Percentiles rank a stretch among this genome's conserved stretches.
Evolutionary conservation across 1,284 basidiomycete genomes (phyloP).

Genomic region (Ceratobasidium papillatum): DNA sequence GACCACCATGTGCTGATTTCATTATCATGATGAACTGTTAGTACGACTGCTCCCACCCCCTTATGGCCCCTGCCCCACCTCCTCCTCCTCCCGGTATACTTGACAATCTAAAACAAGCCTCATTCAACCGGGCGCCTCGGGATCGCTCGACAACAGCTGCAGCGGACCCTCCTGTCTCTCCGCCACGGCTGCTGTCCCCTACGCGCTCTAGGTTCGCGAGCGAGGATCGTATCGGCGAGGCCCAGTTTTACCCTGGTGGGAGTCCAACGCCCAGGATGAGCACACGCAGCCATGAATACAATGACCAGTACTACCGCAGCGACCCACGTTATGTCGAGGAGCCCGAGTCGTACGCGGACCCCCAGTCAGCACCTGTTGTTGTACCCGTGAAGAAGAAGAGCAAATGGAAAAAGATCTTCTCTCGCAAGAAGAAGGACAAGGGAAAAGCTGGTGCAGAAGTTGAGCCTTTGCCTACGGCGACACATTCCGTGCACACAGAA

Average conservation of each 20-base stretch:
- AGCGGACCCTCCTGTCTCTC: neutral
- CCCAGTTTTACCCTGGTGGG: conserved; percentile 20
- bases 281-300: neutral
- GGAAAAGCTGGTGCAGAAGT: neutral
- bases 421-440: conserved; percentile 26
- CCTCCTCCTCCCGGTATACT: conserved; percentile 20
- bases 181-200: neutral
- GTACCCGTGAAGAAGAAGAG: conserved; percentile 26
- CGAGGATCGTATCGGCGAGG: conserved; percentile 26
- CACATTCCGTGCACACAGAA: neutral
- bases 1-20: conserved; percentile 23
- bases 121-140: conserved; percentile 25
- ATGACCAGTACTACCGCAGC: neutral
- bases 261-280: conserved; percentile 26
- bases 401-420: conserved; percentile 22
- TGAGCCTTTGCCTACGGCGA: neutral
- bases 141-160: neutral
- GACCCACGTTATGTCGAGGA: conserved; percentile 3
- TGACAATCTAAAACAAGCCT: conserved; percentile 30
- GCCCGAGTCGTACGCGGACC: conserved; percentile 10
- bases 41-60: neutral
- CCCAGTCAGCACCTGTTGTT: neutral
- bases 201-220: conserved; percentile 36
- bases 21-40: conserved; percentile 27
- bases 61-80: conserved; percentile 11